These are phyloP conservation scores for Yarrowia porcina DNA, from an alignment of 805 yeast genomes.

Conservation along the genomic window DNA sequence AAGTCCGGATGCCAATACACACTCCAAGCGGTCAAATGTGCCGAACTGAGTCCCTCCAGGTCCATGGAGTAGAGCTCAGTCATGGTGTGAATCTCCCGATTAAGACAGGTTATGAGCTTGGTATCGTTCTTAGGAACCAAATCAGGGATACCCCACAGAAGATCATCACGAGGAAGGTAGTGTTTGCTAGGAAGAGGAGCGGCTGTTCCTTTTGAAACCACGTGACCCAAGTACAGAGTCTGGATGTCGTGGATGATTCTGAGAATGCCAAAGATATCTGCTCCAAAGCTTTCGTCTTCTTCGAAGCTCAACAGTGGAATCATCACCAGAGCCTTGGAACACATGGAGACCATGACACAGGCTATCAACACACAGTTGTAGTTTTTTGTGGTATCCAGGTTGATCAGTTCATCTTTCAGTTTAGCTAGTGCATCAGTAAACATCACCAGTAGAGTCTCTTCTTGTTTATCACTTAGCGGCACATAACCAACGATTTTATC, in stretches of 20 bases:
- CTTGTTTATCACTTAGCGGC: not conserved
- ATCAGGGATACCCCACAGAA: not conserved
- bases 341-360: constrained; percentile 11
- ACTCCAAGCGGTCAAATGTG: not conserved
- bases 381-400: not conserved
- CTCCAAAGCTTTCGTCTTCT: no score
- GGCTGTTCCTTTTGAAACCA: not conserved
- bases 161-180: not conserved
- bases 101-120: not conserved
- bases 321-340: not conserved
- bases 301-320: not conserved
- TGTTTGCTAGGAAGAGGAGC: not conserved
- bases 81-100: not conserved
- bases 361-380: not conserved
- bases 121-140: not conserved
- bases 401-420: not conserved
- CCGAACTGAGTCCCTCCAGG: not conserved
- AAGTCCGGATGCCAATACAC: not conserved
- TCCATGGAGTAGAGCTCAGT: not conserved
- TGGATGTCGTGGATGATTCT: not conserved
- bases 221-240: not conserved
- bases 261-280: not conserved
- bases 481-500: not conserved
- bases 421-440: not conserved
- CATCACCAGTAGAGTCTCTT: not conserved